A percentile compares a stretch with the other conserved stretches of the same genome.
Evolutionary conservation across 2,329 filamentous ascomycete species (phyloP).

Genomic region (Berkeleyomyces rouxiae): DNA sequence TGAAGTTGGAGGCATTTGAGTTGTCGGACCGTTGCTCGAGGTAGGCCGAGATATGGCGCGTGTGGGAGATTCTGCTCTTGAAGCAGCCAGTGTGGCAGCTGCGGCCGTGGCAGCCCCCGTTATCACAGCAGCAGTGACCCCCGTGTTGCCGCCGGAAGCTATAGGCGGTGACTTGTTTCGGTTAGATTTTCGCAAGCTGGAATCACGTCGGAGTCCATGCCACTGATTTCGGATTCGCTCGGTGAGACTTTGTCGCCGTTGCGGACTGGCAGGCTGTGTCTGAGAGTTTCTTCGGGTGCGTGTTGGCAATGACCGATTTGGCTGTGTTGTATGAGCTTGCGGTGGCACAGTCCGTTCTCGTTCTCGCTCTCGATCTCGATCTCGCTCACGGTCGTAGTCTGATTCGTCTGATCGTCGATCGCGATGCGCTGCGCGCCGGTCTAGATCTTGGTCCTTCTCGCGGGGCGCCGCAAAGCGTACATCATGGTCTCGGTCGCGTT

Average conservation of each 20-base stretch:
- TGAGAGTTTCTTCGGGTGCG: constrained; percentile 9
- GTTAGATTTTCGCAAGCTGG: constrained; percentile 6
- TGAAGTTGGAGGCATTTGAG: background rate
- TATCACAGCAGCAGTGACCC: background rate
- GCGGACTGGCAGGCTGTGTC: constrained; percentile 5
- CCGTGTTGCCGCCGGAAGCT: background rate
- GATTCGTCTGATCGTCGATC: constrained; percentile 7
- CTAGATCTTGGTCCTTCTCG: background rate
- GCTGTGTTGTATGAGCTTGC: background rate
- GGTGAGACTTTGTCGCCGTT: constrained; percentile 11
- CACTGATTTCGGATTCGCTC: constrained; percentile 7
- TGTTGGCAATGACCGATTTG: background rate
- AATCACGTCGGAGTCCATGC: constrained; percentile 8
- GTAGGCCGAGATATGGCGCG: constrained; percentile 6
- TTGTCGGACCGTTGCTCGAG: background rate
- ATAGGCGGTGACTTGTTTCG: constrained; percentile 8
- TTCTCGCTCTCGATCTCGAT: background rate
- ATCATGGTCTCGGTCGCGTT: constrained; percentile 14
- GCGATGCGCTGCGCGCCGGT: background rate
- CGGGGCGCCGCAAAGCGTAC: constrained; percentile 7
- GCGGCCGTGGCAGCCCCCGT: background rate
- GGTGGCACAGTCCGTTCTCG: background rate
- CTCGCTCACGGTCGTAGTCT: constrained; percentile 5
- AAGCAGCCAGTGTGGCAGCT: background rate
- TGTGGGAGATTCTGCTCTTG: constrained; percentile 3